These are phyloP conservation scores for Carex arenaria DNA, from an alignment of 202 grass and related monocot genomes.

Conservation along the genomic window DNA sequence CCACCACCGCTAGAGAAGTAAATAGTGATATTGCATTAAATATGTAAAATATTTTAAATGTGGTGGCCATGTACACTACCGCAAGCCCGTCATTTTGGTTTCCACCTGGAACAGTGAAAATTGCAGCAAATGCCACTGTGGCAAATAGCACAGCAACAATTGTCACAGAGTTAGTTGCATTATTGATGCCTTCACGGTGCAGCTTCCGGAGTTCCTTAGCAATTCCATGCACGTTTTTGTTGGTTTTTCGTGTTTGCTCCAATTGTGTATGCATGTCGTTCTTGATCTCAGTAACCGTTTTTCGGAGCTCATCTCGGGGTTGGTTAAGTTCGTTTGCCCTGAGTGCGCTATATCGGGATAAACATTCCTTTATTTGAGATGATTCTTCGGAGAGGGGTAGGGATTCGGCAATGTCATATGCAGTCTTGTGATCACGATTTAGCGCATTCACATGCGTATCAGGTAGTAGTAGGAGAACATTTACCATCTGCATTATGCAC, in stretches of 20 bases:
- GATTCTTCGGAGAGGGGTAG: slow-evolving; percentile 76
- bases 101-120: slow-evolving; percentile 88
- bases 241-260: slow-evolving; percentile 85
- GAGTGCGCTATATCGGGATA: slow-evolving; percentile 61
- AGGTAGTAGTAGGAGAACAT: slow-evolving; percentile 66
- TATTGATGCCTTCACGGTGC: slow-evolving; percentile 95
- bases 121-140: slow-evolving; percentile 86
- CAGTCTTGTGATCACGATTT: slow-evolving; percentile 77
- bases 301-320: slow-evolving; percentile 83
- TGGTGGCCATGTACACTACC: slow-evolving; percentile 40
- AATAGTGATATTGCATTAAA: slow-evolving; percentile 82
- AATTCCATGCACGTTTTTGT: slow-evolving; percentile 93
- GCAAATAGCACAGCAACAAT: slow-evolving; percentile 91
- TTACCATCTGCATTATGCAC: slow-evolving; percentile 59
- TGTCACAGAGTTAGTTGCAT: slow-evolving; percentile 93
- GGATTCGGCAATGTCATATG: slow-evolving; percentile 83
- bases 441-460: slow-evolving; percentile 94
- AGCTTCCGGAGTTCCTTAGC: slow-evolving; percentile 91
- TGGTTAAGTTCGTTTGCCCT: slow-evolving; percentile 85
- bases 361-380: slow-evolving; percentile 75
- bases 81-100: slow-evolving; percentile 56
- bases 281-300: slow-evolving; percentile 95
- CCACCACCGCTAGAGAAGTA: slow-evolving; percentile 86
- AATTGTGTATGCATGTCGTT: slow-evolving; percentile 90
- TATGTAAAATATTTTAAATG: slow-evolving; percentile 90